These are phyloP conservation scores for Blastocystis sp. DNA, from an alignment of 352 stramenopile species.

Conservation along the genomic window DNA sequence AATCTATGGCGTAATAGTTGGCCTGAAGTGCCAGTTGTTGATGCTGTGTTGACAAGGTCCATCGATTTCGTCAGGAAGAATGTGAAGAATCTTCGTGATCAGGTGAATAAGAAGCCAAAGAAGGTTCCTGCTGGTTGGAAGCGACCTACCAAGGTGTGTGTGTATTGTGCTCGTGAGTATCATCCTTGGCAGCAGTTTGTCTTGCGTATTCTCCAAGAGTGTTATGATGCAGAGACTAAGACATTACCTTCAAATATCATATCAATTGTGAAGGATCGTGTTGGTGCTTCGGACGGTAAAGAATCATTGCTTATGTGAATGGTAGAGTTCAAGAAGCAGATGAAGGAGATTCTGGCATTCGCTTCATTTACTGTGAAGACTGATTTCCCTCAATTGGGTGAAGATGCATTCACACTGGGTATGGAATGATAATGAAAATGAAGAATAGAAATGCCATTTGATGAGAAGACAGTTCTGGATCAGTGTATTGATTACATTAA, in stretches of 20 bases:
- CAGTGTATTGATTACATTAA: conserved; percentile 28
- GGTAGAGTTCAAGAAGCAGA: conserved; percentile 61
- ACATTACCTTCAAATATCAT: conserved; percentile 32
- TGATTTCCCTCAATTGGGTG: conserved; percentile 59
- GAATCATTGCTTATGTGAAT: not conserved
- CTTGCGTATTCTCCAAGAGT: conserved; percentile 45
- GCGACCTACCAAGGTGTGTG: conserved; percentile 47
- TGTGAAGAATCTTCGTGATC: conserved; percentile 12
- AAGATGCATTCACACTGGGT: conserved; percentile 61
- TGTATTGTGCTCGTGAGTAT: conserved; percentile 61
- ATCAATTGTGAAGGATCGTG: conserved; percentile 47
- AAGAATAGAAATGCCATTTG: conserved; percentile 56
- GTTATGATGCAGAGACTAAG: conserved; percentile 22
- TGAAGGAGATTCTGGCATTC: conserved; percentile 62
- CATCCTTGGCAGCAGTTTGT: conserved; percentile 61
- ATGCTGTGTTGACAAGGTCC: conserved; percentile 44
- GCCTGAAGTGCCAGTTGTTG: conserved; percentile 12
- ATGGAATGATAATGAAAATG: not conserved
- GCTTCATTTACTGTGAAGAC: conserved; percentile 63
- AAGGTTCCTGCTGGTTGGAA: conserved; percentile 31
- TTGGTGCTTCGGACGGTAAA: conserved; percentile 17
- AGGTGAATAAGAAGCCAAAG: conserved; percentile 61
- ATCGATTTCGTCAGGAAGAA: conserved; percentile 61
- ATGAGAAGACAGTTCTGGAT: conserved; percentile 60
- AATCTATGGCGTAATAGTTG: conserved; percentile 74